These are phyloP conservation scores for Mycocentrospora acerina DNA, from an alignment of 2,329 filamentous ascomycete genomes.

Conservation along the genomic window DNA sequence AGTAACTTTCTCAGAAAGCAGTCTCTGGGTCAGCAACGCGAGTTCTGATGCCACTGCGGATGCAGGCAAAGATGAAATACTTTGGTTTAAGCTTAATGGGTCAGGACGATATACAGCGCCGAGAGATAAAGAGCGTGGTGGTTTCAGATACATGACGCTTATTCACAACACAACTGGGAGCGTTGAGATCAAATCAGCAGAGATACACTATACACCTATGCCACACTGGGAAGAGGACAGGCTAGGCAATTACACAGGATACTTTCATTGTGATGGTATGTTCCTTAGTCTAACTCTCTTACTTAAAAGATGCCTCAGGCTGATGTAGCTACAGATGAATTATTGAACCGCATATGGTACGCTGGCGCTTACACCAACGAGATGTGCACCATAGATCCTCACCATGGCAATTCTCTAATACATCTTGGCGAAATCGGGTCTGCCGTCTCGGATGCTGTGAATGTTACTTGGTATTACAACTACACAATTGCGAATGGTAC, in stretches of 20 bases:
- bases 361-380: conserved; percentile 45
- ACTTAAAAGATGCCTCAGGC: neutral
- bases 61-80: conserved; percentile 49
- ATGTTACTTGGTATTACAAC: conserved; percentile 46
- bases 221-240: conserved; percentile 44
- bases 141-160: conserved; percentile 50
- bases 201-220: conserved; percentile 50
- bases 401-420: conserved; percentile 39
- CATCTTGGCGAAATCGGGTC: conserved; percentile 33
- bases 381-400: conserved; percentile 42
- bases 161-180: conserved; percentile 47
- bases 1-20: conserved; percentile 46
- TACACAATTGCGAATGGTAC: conserved; percentile 45
- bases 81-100: conserved; percentile 50
- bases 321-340: conserved; percentile 35
- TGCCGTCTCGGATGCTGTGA: conserved; percentile 30
- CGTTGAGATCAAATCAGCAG: conserved; percentile 40
- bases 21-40: conserved; percentile 52
- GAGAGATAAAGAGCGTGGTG: conserved; percentile 47
- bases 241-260: conserved; percentile 43
- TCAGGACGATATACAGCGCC: conserved; percentile 47
- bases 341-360: conserved; percentile 49
- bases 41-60: conserved; percentile 51
- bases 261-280: conserved; percentile 46
- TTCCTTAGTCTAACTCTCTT: neutral